These are phyloP conservation scores for Botrytis medusae DNA, from an alignment of 2,329 filamentous ascomycete genomes.

Conservation along the genomic window DNA sequence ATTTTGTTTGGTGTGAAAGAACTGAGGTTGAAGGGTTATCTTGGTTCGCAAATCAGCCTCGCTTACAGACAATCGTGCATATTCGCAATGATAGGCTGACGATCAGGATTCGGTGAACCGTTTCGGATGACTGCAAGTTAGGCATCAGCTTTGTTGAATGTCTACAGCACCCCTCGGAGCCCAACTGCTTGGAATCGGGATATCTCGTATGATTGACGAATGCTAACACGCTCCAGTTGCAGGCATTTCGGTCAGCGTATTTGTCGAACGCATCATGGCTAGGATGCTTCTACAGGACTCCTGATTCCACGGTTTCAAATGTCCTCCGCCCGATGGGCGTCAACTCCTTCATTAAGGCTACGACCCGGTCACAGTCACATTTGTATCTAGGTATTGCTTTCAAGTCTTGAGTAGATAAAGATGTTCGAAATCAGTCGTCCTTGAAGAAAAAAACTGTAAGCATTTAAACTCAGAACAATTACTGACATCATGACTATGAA, in stretches of 20 bases:
- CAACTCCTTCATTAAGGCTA: background rate
- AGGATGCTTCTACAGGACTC: background rate
- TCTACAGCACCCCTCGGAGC: background rate
- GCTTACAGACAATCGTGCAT: slow-evolving; percentile 7
- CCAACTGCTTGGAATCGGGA: background rate
- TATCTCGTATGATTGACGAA: background rate
- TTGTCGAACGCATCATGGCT: background rate
- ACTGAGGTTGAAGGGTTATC: background rate
- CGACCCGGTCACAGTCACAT: background rate
- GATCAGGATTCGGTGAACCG: slow-evolving; percentile 20
- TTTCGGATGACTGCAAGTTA: background rate
- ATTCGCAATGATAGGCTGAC: slow-evolving; percentile 4
- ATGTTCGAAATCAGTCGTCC: background rate
- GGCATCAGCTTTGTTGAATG: slow-evolving; percentile 11
- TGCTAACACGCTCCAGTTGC: background rate
- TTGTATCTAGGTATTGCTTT: background rate
- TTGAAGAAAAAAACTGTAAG: background rate
- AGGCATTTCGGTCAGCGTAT: slow-evolving; percentile 7
- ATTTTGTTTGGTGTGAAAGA: background rate
- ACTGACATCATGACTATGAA: background rate
- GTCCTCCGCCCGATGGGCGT: slow-evolving; percentile 7
- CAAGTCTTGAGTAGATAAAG: background rate
- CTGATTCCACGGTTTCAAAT: background rate
- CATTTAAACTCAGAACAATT: too few relatives aligned
- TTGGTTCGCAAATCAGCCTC: slow-evolving; percentile 22